Percentiles rank a stretch among this genome's conserved stretches.
Conservation (phyloP, 1,284 basidiomycete species). For the Leccinum ponderosum region DNA sequence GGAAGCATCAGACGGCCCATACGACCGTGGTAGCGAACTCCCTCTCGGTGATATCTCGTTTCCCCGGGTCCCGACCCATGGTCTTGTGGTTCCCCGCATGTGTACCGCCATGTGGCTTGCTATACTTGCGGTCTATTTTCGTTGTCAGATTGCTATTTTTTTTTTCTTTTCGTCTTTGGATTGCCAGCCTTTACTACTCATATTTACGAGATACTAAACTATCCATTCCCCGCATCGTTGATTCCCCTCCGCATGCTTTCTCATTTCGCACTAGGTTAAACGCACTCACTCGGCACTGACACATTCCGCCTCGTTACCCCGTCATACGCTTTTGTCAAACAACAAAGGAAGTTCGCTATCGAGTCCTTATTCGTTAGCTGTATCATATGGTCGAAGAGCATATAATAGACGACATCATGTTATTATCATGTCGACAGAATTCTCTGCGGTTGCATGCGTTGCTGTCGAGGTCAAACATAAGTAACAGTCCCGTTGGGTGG, state of each 20-base stretch:
- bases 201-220: conserved; percentile 12
- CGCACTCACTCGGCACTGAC: conserved; percentile 3
- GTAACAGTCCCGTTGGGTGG: neutral
- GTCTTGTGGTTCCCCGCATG: neutral
- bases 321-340: neutral
- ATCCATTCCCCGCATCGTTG: conserved; percentile 18
- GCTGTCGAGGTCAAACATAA: conserved; percentile 2
- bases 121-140: neutral
- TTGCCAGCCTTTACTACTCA: conserved; percentile 14
- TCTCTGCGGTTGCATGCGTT: neutral
- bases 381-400: conserved; percentile 12
- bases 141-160: neutral
- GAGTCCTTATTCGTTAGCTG: conserved; percentile 13
- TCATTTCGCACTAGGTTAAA: conserved; percentile 9
- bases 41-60: neutral
- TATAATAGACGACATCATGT: conserved; percentile 18
- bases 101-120: neutral
- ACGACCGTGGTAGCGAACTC: conserved; percentile 34
- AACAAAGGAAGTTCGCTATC: neutral
- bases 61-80: neutral
- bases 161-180: neutral
- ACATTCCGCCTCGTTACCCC: neutral
- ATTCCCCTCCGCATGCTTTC: conserved; percentile 20
- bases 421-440: neutral
- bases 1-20: conserved; percentile 25